Evolutionary conservation across 1,284 basidiomycete genomes (phyloP).

Genomic region (Sporisorium graminicola): DNA sequence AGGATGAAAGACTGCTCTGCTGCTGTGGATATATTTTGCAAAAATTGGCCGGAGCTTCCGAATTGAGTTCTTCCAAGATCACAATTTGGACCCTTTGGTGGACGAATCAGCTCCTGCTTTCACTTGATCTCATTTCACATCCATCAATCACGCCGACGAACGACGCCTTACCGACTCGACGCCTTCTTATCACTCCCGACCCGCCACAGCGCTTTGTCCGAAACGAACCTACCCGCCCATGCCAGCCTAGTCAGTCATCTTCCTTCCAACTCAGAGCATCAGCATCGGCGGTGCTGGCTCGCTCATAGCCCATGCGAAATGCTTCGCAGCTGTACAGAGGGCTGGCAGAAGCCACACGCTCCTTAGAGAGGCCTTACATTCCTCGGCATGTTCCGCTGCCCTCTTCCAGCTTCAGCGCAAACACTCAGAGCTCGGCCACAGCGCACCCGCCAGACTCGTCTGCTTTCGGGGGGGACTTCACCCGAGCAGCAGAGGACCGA

Average conservation of each 20-base stretch:
- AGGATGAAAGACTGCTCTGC: conserved; percentile 11
- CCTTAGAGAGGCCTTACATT: conserved; percentile 35
- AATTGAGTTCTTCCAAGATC: conserved; percentile 20
- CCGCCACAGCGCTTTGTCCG: background rate
- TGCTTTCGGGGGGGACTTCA: background rate
- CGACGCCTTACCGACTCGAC: background rate
- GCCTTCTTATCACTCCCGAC: background rate
- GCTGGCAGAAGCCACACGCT: conserved; percentile 33
- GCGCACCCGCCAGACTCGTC: conserved; percentile 3
- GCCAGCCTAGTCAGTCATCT: background rate
- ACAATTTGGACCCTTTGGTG: conserved; percentile 18
- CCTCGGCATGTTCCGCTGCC: conserved; percentile 43
- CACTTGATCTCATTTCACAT: background rate
- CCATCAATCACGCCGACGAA: conserved; percentile 1
- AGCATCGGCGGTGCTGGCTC: conserved; percentile 10
- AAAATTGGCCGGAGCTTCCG: conserved; percentile 24
- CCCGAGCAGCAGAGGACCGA: background rate
- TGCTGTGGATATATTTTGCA: conserved; percentile 12
- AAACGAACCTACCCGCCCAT: conserved; percentile 1
- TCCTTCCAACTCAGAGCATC: background rate
- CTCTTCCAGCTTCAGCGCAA: conserved; percentile 31
- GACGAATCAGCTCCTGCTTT: background rate
- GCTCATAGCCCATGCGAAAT: conserved; percentile 30
- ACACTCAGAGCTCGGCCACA: background rate
- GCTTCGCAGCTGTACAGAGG: conserved; percentile 39